Evolutionary conservation across 2,329 filamentous ascomycete species (phyloP), one percentile per base, ranked within the genome.

Genomic region (Fusarium sp.): DNA sequence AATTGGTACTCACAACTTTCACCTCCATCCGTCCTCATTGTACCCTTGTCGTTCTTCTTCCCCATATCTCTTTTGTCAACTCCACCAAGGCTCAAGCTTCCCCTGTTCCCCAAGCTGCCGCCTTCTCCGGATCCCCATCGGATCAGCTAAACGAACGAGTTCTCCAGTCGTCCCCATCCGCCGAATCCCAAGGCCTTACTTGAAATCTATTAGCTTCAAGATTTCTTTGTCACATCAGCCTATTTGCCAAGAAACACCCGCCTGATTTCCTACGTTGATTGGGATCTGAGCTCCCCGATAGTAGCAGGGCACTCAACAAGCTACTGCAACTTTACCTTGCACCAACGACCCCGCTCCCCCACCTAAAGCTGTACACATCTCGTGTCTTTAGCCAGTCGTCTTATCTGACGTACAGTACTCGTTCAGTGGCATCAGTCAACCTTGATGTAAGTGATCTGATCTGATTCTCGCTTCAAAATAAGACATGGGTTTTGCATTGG

Each of bases 401-500:
- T 73, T 73, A 75, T 75, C 73, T 75, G 70, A 73, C 72, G 72
- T 71, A 73, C 56, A 65, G 62, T 39, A 53, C 69, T 71, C 58
- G 37, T 55, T 50, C 69, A 65, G 67, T 66, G 53, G 68, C 54
- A 70, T 72, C 68, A 64, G 67, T 65, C 57, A 70, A 72, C 65
- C 58, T 71, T 64, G 58, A 66, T 60, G 73, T 75, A 62, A 43
- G 73, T 74, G 71, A 75, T 71, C 74, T 75, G 72, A 63, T 63
- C 73, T 75, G 73, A 73, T 74, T 64, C 43, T 73, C 60, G 72
- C 58, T 60, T 68, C 54, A 63, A 51, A 53, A 54, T 51, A 43
- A 58, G 68, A 65, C 49, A 71, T 51, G 62, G 60, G 58, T 57
- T 53, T 55, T 64, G 26, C 55, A 37, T 50, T 42, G 42, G 51